These are phyloP conservation scores for Podaxis carcinomalis DNA, from an alignment of 768 basidiomycete genomes.

Conservation along the genomic window DNA sequence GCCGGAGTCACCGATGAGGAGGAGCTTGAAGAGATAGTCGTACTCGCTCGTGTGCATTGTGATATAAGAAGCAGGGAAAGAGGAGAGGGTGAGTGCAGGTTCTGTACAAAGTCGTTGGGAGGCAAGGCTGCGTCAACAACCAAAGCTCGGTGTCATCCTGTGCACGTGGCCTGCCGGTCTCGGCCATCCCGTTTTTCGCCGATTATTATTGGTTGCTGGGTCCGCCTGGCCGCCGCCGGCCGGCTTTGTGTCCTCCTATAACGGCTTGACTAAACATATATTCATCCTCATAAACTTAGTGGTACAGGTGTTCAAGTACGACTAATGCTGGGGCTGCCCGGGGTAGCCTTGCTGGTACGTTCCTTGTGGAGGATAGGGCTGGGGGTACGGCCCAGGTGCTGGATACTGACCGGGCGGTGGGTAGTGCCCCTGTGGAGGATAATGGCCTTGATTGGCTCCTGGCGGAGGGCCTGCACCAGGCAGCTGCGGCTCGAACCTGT, in stretches of 20 bases:
- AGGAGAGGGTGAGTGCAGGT: constrained; percentile 24
- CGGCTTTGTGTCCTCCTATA: background rate
- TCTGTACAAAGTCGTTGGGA: constrained; percentile 28
- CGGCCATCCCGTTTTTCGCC: background rate
- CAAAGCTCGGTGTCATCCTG: constrained; percentile 20
- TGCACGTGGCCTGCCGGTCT: constrained; percentile 25
- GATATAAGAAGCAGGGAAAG: constrained; percentile 18
- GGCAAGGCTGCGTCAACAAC: constrained; percentile 33
- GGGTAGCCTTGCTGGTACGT: constrained; percentile 4
- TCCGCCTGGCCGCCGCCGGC: background rate
- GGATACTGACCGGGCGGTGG: background rate
- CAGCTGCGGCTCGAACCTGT: constrained; percentile 22
- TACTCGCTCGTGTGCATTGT: constrained; percentile 90
- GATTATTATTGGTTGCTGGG: constrained; percentile 2
- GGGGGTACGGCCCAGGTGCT: background rate
- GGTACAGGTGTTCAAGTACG: background rate
- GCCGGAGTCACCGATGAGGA: constrained; percentile 93
- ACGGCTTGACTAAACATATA: background rate
- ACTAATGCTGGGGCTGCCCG: background rate
- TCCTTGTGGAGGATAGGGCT: constrained; percentile 2
- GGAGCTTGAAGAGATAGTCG: constrained; percentile 94
- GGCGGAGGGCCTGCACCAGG: background rate
- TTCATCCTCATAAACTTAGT: background rate
- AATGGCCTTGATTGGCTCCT: constrained; percentile 6
- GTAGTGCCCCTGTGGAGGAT: constrained; percentile 12